Evolutionary conservation across 495 filamentous ascomycete genomes (phyloP), one percentile per base, ranked within the genome.

Genomic region (Aspergillus heteromorphus): DNA sequence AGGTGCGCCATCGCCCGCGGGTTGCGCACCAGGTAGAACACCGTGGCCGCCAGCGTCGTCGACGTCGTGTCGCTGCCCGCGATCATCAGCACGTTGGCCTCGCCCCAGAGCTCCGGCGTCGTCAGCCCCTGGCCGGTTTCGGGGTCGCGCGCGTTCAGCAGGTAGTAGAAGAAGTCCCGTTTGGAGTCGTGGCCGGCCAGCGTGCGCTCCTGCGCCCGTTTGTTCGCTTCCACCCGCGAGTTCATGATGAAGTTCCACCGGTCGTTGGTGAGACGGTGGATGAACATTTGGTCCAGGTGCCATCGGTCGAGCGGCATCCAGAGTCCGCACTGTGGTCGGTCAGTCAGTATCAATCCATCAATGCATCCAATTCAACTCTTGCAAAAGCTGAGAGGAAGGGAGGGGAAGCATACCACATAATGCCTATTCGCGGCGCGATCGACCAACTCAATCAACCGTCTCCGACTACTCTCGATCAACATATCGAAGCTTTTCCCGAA

Each of bases 91-190:
- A 90, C 69, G 62, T 87, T 86, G 4, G 83, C 81, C 65, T 89
- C 87, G 29, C 79, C 82, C 83, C 83, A 87, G 3, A 89, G 74
- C 57, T 91, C 87, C 1, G 79, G 76, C 10, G 74, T 84, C 10
- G 73, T 73, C 59, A 89, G 86, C 0, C 85, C 84, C 50, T 79
- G 73, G 43, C 84, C 86, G 0, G 79, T 85, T 51, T 81, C 74
- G 0, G 79, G 77, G 41, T 85, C 80, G 43, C 78, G 79, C 9
- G 80, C 79, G 43, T 80, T 74, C 31, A 84, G 69, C 3, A 85
- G 68, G 57, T 81, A 80, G 59, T 78, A 76, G 67, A 83, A 83
- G 62, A 84, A 72, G 65, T 89, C 86, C 51, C 84, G 84, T 29
- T 84, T 81, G 53, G 81, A 80, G 40, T 84, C 79, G 30, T 79